Evolutionary conservation across 257 asterid species (phyloP).

Genomic region (Solanum chiquidenum): DNA sequence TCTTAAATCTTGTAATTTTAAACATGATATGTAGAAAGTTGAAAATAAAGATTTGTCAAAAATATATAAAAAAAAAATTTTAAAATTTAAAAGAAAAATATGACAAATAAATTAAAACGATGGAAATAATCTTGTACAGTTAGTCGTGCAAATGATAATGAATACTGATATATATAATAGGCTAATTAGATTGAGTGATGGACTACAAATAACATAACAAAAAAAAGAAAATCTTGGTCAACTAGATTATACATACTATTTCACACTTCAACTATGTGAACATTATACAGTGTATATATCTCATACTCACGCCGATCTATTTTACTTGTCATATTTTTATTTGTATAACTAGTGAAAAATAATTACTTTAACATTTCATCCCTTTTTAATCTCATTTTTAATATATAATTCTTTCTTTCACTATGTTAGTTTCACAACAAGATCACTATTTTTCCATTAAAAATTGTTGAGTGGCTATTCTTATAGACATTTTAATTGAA

Average conservation of each 20-base stretch:
- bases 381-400: neutral
- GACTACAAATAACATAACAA: neutral
- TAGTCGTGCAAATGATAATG: neutral
- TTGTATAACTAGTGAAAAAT: neutral
- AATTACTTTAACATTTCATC: neutral
- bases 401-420: neutral
- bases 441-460: too few relatives aligned
- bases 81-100: too few relatives aligned
- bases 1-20: neutral
- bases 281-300: neutral
- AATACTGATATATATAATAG: neutral
- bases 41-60: accelerated
- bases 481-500: too few relatives aligned
- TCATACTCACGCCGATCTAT: neutral
- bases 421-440: neutral
- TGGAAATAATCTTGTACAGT: neutral
- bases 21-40: neutral
- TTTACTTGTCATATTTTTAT: neutral
- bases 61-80: neutral
- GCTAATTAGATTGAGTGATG: neutral
- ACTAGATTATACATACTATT: neutral
- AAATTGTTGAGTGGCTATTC: too few relatives aligned
- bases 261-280: neutral
- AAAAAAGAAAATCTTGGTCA: neutral
- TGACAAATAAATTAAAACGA: too few relatives aligned